phyloP scores from a whole-genome alignment of 495 filamentous ascomycete species.

The Hyaloscypha finlandica region DNA sequence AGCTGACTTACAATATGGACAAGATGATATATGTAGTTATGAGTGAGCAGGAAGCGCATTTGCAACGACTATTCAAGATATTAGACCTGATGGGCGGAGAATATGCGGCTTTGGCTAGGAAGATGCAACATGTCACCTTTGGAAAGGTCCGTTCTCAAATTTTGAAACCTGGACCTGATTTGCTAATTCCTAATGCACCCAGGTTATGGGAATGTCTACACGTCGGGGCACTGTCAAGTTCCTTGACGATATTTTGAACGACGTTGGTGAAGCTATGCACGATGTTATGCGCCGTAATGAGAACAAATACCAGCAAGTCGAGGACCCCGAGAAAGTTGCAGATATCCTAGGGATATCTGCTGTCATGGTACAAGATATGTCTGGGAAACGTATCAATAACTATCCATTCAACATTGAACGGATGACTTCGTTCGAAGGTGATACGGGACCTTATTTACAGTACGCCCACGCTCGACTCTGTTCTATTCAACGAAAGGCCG shows the following conservation, averaged over 20 bases:
- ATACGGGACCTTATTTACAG: background rate
- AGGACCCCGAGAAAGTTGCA: conserved; percentile 3
- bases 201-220: conserved; percentile 5
- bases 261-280: conserved; percentile 8
- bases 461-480: conserved; percentile 6
- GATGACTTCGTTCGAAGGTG: conserved; percentile 8
- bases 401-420: background rate
- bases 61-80: conserved; percentile 12
- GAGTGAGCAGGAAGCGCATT: conserved; percentile 5
- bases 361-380: conserved; percentile 6
- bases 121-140: background rate
- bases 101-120: conserved; percentile 2
- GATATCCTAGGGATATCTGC: conserved; percentile 5
- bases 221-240: conserved; percentile 3
- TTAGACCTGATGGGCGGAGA: conserved; percentile 4
- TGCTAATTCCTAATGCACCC: background rate
- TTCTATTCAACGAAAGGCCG: conserved; percentile 5
- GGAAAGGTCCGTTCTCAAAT: conserved; percentile 3
- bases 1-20: conserved; percentile 8
- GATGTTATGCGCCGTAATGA: conserved; percentile 1
- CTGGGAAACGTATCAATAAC: conserved; percentile 4
- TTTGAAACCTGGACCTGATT: background rate
- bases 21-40: conserved; percentile 10
- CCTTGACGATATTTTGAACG: background rate
- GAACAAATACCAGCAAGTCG: conserved; percentile 3